Evolutionary conservation across 139 green algal genomes (phyloP).

Genomic region (Chlorella sorokiniana): DNA sequence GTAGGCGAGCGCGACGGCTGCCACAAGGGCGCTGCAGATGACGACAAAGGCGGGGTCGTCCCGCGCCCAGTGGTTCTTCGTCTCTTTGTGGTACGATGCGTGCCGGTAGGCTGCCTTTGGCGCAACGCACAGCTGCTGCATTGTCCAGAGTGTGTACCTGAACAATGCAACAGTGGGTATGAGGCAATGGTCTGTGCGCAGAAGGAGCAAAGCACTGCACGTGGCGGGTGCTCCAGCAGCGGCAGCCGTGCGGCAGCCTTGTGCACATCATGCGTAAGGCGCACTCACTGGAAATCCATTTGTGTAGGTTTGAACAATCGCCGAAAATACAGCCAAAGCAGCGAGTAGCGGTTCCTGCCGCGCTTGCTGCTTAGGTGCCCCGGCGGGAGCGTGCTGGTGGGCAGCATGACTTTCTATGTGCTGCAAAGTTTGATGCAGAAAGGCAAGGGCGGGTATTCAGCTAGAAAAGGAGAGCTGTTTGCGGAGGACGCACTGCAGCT

Average conservation of each 20-base stretch:
- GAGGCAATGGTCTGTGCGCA: too few species aligned
- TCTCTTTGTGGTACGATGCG: constrained; percentile 97
- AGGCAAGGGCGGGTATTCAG: too few species aligned
- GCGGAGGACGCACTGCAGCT: too few species aligned
- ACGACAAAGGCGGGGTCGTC: constrained; percentile 97
- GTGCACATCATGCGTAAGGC: too few species aligned
- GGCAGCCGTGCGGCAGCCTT: too few species aligned
- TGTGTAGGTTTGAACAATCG: constrained; percentile 79
- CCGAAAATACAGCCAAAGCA: constrained; percentile 68
- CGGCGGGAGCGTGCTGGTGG: background rate
- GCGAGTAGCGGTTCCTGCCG: constrained; percentile 14
- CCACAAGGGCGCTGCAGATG: constrained; percentile 76
- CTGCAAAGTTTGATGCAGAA: too few species aligned
- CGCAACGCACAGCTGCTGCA: constrained; percentile 90
- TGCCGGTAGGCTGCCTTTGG: constrained; percentile 96
- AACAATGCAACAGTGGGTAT: background rate
- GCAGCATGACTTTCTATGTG: constrained; percentile 24
- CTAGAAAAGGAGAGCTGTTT: too few species aligned
- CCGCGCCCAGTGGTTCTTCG: constrained; percentile 96
- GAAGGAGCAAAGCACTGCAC: too few species aligned
- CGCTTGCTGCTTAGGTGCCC: background rate
- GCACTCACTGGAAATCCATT: constrained; percentile 88
- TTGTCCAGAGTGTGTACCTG: constrained; percentile 96
- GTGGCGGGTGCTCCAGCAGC: too few species aligned
- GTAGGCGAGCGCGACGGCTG: constrained; percentile 73